Conservation (phyloP, 2,329 filamentous ascomycete genomes). For the Peltaster fructicola region DNA sequence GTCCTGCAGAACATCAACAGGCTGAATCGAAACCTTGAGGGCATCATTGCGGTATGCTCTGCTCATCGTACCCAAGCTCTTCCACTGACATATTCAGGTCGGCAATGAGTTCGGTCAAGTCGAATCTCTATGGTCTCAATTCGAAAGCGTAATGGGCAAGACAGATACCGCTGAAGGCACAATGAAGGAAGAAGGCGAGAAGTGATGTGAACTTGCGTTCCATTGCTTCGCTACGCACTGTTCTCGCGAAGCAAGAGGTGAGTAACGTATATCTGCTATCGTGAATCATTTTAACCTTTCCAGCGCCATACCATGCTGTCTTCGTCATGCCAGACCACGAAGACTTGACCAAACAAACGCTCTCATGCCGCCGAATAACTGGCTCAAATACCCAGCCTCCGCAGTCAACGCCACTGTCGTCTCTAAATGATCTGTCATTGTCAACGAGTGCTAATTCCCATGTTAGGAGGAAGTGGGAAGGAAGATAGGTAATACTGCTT, state of each 20-base stretch:
- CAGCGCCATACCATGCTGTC: too few relatives aligned
- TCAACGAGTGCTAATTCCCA: constrained; percentile 3
- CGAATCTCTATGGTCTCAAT: constrained; percentile 91
- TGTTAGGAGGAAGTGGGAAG: constrained; percentile 1
- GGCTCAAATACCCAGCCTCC: constrained; percentile 5
- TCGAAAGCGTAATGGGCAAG: constrained; percentile 91
- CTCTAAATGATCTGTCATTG: constrained; percentile 2
- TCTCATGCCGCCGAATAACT: constrained; percentile 4
- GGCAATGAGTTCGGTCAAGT: constrained; percentile 97
- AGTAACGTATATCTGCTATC: too few relatives aligned
- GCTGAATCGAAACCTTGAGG: constrained; percentile 78
- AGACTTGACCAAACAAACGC: not conserved
- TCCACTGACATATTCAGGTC: constrained; percentile 24
- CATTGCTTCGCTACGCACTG: too few relatives aligned
- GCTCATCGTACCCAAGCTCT: constrained; percentile 23
- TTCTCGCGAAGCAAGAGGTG: too few relatives aligned
- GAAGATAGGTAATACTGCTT: constrained; percentile 15
- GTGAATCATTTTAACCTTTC: too few relatives aligned
- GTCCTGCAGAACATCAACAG: constrained; percentile 94
- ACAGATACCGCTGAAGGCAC: too few relatives aligned
- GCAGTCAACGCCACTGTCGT: constrained; percentile 2
- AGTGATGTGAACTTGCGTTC: too few relatives aligned
- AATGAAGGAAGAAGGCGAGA: constrained; percentile 19
- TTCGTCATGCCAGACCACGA: not conserved
- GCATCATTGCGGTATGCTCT: constrained; percentile 59